These are phyloP conservation scores for Actinidia arguta DNA, from an alignment of 179 eudicot species.

Conservation along the genomic window DNA sequence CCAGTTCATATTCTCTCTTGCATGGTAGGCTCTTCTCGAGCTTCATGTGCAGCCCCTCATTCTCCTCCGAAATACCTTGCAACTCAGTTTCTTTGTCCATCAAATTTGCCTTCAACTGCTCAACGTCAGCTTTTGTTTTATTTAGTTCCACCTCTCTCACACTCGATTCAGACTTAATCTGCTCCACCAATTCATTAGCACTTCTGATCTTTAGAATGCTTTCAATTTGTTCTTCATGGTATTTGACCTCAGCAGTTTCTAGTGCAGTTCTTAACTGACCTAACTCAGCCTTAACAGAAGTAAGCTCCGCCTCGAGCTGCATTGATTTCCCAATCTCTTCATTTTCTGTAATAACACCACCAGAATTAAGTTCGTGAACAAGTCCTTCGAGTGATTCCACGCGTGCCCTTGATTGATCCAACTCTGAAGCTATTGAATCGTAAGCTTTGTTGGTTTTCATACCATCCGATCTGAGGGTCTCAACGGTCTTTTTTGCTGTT, in stretches of 20 bases:
- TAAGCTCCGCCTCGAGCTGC: constrained; percentile 49
- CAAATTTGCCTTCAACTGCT: constrained; percentile 72
- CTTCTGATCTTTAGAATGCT: constrained; percentile 42
- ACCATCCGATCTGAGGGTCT: constrained; percentile 55
- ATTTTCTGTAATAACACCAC: constrained; percentile 21
- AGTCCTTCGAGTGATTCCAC: constrained; percentile 62
- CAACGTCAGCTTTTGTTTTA: constrained; percentile 52
- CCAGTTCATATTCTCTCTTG: constrained; percentile 50
- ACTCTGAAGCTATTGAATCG: constrained; percentile 47
- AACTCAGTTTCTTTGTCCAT: constrained; percentile 93
- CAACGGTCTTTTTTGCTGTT: constrained; percentile 68
- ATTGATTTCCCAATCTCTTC: constrained; percentile 17
- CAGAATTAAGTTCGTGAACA: constrained; percentile 40
- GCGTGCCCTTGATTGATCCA: constrained; percentile 71
- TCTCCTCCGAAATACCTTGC: constrained; percentile 77
- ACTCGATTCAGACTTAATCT: constrained; percentile 44
- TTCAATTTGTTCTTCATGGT: constrained; percentile 58
- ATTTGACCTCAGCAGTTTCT: constrained; percentile 65
- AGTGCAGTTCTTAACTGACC: constrained; percentile 50
- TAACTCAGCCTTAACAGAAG: constrained; percentile 51
- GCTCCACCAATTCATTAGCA: constrained; percentile 50
- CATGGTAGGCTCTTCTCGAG: constrained; percentile 41
- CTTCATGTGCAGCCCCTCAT: constrained; percentile 52
- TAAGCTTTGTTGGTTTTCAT: constrained; percentile 50
- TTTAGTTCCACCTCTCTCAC: constrained; percentile 61